phyloP scores from a whole-genome alignment of 805 yeast species.

The Maudiozyma turicensis region DNA sequence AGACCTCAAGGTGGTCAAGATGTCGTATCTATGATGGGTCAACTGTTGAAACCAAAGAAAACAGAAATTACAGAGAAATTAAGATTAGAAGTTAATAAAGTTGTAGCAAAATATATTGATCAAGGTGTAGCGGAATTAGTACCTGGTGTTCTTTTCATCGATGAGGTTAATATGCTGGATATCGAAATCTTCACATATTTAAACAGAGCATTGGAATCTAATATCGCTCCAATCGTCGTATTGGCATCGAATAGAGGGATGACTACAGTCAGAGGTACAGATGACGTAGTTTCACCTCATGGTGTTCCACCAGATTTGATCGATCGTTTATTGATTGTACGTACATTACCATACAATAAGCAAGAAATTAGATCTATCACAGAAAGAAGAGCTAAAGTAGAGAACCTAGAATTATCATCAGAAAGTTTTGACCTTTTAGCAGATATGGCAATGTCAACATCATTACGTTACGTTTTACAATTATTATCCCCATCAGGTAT shows the following conservation, averaged over 20 bases:
- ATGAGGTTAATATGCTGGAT: constrained; percentile 97
- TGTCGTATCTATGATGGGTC: constrained; percentile 93
- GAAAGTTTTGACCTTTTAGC: constrained; percentile 75
- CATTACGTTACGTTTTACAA: constrained; percentile 87
- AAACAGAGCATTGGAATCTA: constrained; percentile 85
- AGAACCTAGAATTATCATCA: constrained; percentile 51
- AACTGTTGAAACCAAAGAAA: constrained; percentile 87
- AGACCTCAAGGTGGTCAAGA: constrained; percentile 97
- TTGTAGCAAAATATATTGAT: constrained; percentile 90
- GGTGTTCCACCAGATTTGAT: constrained; percentile 94
- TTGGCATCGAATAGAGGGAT: constrained; percentile 94
- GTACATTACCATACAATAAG: constrained; percentile 79
- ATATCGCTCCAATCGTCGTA: constrained; percentile 89
- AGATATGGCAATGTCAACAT: constrained; percentile 60
- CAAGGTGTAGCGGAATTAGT: constrained; percentile 97
- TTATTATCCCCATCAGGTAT: constrained; percentile 85
- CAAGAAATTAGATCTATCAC: constrained; percentile 79
- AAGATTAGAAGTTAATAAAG: constrained; percentile 88
- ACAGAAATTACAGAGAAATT: constrained; percentile 95
- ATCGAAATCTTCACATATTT: constrained; percentile 93
- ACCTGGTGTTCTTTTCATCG: constrained; percentile 96
- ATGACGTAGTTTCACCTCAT: constrained; percentile 79
- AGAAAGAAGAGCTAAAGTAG: constrained; percentile 71
- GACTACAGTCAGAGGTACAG: constrained; percentile 86
- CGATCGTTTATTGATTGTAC: constrained; percentile 83